Evolutionary conservation across 805 yeast species (phyloP), one percentile per base, ranked within the genome.

Genomic region (Candida ortonii): DNA sequence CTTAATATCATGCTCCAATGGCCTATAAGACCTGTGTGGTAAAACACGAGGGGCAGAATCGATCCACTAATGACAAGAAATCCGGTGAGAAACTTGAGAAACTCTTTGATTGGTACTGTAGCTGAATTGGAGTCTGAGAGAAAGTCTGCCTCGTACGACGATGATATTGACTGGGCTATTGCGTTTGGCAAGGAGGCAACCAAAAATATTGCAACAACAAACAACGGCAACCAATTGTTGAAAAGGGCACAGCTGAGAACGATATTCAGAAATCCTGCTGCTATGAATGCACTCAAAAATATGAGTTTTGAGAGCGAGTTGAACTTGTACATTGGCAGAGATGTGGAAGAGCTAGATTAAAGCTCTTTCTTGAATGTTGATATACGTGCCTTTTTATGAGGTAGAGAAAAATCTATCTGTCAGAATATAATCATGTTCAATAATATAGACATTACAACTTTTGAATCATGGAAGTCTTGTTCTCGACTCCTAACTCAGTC

Each of bases 171-270:
- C 16, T 44, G 43, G 6, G 57, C 47, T 3, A 61, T 19, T 5
- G 58, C 44, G 34, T 61, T 61, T 13, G 66, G 66, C n/a, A 61
- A 36, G 10, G 66, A 65, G 1, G 65, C 65, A n/a, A 58, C 14
- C 15, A 61, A 43, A 34, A 61, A 61, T 6, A 61, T 46, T 4
- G 41, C 48, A 4, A 61, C 61, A 46, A 84, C 93, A 28, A 80
- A 75, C 46, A 90, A 69, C 28, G 98, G 97, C 48, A 81, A 78
- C 89, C 96, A 93, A 60, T 88, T 89, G 38, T 83, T 78, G 64
- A 73, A 86, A 16, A 93, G 68, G 3, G 90, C 90, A 49, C 96
- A 87, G 34, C 95, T 84, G 24, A 93, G 68, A 18, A 90, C 82
- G 28, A 89, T 93, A 47, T 89, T 71, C 18, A 90, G 73, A 51